These are phyloP conservation scores for Licmophora abbreviata DNA, from an alignment of 108 stramenopile species.

Conservation along the genomic window DNA sequence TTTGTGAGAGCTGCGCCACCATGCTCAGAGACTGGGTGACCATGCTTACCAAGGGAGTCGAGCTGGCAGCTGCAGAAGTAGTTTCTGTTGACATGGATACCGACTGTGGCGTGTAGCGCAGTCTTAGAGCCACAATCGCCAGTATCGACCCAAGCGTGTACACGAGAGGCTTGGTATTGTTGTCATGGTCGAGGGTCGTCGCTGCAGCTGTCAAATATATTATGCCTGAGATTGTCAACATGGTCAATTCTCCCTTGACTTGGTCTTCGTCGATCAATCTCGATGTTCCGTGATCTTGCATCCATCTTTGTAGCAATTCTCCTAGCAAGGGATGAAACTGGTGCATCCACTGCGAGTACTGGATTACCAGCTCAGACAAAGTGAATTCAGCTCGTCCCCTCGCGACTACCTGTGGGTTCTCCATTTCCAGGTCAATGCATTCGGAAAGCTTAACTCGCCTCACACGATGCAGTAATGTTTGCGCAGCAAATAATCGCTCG, in stretches of 20 bases:
- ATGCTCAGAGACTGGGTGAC: conserved; percentile 30
- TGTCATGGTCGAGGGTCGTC: conserved; percentile 1
- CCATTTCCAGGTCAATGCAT: conserved; percentile 54
- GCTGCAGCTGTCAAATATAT: conserved; percentile 25
- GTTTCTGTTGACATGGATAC: conserved; percentile 12
- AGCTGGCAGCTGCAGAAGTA: conserved; percentile 17
- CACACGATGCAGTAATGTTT: conserved; percentile 49
- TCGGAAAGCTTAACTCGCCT: conserved; percentile 33
- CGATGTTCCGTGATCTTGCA: conserved; percentile 17
- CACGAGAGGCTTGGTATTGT: conserved; percentile 34
- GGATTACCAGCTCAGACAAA: background rate
- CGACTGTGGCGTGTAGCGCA: conserved; percentile 44
- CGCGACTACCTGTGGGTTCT: conserved; percentile 4
- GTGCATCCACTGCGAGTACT: conserved; percentile 7
- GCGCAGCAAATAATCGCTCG: conserved; percentile 54
- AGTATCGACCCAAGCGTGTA: conserved; percentile 54
- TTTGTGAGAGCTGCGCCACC: background rate
- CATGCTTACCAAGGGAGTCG: conserved; percentile 45
- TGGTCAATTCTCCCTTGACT: conserved; percentile 53
- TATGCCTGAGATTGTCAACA: conserved; percentile 37
- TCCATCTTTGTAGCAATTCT: background rate
- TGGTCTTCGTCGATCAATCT: conserved; percentile 36
- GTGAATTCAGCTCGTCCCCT: no score
- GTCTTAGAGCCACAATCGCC: conserved; percentile 41
- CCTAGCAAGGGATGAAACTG: conserved; percentile 7